phyloP scores from a whole-genome alignment of 1,284 basidiomycete species.

The Leccinum ponderosum region DNA sequence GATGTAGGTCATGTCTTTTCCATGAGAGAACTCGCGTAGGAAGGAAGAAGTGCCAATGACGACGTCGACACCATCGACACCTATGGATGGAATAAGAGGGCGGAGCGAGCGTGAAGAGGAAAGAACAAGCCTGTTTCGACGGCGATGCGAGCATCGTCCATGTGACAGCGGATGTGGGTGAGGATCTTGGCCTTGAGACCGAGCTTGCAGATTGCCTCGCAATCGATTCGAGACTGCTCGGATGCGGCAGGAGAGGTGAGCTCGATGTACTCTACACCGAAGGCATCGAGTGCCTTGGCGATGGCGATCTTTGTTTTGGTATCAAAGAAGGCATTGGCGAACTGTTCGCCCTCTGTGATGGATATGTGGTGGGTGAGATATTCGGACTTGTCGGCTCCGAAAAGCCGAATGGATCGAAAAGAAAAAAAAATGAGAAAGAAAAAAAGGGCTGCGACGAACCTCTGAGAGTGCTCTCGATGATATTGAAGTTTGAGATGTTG shows the following conservation, averaged over 20 bases:
- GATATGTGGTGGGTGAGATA: constrained; percentile 3
- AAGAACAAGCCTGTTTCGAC: constrained; percentile 88
- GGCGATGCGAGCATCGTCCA: constrained; percentile 99
- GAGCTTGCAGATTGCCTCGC: constrained; percentile 99
- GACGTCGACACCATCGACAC: constrained; percentile 98
- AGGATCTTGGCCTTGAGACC: constrained; percentile 97
- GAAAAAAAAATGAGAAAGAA: background rate
- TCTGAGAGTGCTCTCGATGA: constrained; percentile 96
- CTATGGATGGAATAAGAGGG: constrained; percentile 39
- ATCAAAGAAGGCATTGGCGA: constrained; percentile 99
- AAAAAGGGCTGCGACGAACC: constrained; percentile 48
- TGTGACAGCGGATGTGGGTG: constrained; percentile 99
- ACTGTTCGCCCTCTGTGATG: constrained; percentile 94
- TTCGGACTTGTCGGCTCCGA: constrained; percentile 15
- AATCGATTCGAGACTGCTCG: constrained; percentile 93
- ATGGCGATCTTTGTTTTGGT: constrained; percentile 99
- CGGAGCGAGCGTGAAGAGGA: background rate
- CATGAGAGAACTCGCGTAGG: constrained; percentile 99
- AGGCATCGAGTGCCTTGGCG: constrained; percentile 94
- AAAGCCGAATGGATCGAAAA: background rate
- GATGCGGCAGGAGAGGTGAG: constrained; percentile 98
- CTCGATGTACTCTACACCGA: constrained; percentile 99
- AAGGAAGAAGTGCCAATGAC: constrained; percentile 99
- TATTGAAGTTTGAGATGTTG: constrained; percentile 92
- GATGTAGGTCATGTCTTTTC: constrained; percentile 99